phyloP scores from a whole-genome alignment of 192 early-diverging fungal species.

The Rhizophlyctis rosea region DNA sequence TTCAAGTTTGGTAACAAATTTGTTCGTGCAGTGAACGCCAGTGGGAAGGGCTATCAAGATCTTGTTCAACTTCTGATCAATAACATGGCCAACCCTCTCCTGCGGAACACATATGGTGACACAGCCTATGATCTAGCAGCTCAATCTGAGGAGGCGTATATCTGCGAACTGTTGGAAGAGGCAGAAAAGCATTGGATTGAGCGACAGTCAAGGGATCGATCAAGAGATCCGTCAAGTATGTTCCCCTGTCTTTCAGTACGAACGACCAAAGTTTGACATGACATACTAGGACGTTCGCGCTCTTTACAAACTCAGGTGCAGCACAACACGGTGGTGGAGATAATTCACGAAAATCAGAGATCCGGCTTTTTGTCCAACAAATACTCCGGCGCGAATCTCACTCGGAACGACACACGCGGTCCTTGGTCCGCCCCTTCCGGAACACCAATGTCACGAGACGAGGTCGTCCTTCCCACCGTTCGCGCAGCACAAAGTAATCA shows the following conservation, averaged over 20 bases:
- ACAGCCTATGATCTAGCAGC: slow-evolving; percentile 76
- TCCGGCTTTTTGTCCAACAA: slow-evolving; percentile 47
- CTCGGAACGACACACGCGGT: slow-evolving; percentile 52
- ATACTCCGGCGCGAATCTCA: slow-evolving; percentile 47
- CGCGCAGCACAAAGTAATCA: slow-evolving; percentile 12
- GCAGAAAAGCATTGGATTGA: slow-evolving; percentile 40
- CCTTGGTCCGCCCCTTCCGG: slow-evolving; percentile 61
- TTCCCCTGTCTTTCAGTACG: too few relatives aligned
- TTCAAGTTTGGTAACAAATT: background rate
- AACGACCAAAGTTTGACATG: slow-evolving; percentile 17
- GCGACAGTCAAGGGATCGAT: slow-evolving; percentile 21
- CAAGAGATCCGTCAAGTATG: too few relatives aligned
- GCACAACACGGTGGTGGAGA: slow-evolving; percentile 55
- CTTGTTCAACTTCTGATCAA: slow-evolving; percentile 65
- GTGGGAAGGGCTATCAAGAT: slow-evolving; percentile 61
- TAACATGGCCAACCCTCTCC: slow-evolving; percentile 56
- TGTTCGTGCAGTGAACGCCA: too few relatives aligned
- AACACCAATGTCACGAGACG: slow-evolving; percentile 43
- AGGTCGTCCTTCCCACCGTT: slow-evolving; percentile 49
- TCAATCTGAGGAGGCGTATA: slow-evolving; percentile 57
- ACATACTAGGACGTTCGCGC: background rate
- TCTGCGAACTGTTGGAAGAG: slow-evolving; percentile 64
- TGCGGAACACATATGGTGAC: slow-evolving; percentile 67
- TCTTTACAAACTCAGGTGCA: slow-evolving; percentile 1
- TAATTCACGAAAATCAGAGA: slow-evolving; percentile 71